Evolutionary conservation across 2,329 filamentous ascomycete genomes (phyloP), one percentile per base, ranked within the genome.

Genomic region (Penicillium sp.): DNA sequence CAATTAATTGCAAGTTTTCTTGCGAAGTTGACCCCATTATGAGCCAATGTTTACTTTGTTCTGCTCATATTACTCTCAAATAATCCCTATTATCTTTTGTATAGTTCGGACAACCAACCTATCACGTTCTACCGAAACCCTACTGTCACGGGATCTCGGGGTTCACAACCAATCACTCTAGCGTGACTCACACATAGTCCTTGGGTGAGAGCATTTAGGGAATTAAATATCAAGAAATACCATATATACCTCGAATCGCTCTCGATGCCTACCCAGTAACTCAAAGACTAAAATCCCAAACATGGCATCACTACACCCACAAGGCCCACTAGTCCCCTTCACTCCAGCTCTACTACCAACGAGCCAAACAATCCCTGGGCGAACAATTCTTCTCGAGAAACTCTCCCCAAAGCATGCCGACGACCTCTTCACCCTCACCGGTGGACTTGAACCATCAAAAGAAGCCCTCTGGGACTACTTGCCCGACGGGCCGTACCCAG

Each of bases 391-490:
- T 4, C 59, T 74, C 1, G 62, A 68, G 39, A 68, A 66, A 21
- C 61, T 74, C 8, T 35, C 37, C 2, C 56, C 55, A 29, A 46
- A 56, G 1, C 70, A 75, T 50, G 66, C 69, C n/a, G 53, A 60
- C 12, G 64, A 67, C 9, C 65, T 75, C 10, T 75, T 65, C 48
- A 50, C 55, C 10, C 46, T 63, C 2, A 50, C 72, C 23, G 63
- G 70, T 13, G 70, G 66, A 4, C 52, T 47, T 1, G 60, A 67
- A 1, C 49, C 34, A 38, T 23, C 49, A 7, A 54, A 39, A 7
- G 32, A 40, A 2, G 52, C 60, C 7, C 60, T 80, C 10, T 80
- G 74, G 71, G 72, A 73, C 31, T 80, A 79, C 61, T 67, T 80
- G 60, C 60, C 64, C 3, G 53, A 62, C 31, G 74, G 68, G 0